These are phyloP conservation scores for Alternaria viburni DNA, from an alignment of 2,329 filamentous ascomycete species.

Conservation along the genomic window DNA sequence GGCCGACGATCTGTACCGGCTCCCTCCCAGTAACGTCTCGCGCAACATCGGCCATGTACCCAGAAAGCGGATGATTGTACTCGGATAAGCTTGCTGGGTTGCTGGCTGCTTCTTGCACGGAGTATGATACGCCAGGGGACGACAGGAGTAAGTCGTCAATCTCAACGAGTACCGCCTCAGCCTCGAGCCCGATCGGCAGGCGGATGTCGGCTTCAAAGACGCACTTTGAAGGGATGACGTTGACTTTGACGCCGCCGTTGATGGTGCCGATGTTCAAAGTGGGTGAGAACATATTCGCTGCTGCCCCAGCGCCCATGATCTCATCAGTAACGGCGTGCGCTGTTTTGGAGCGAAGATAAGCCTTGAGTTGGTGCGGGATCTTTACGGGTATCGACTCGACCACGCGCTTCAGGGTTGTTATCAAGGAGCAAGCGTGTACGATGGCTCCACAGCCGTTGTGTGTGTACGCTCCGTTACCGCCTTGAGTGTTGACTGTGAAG, in stretches of 20 bases:
- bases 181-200: constrained; percentile 48
- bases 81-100: neutral
- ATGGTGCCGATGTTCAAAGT: constrained; percentile 39
- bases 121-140: neutral
- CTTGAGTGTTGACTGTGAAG: neutral
- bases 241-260: constrained; percentile 52
- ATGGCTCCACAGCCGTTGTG: neutral
- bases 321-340: neutral
- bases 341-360: neutral
- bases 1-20: neutral
- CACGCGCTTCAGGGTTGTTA: neutral
- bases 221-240: constrained; percentile 51
- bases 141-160: neutral
- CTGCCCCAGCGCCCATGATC: neutral
- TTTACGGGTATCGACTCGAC: neutral
- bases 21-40: neutral
- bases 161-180: neutral
- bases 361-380: neutral
- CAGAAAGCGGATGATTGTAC: neutral
- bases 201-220: constrained; percentile 51
- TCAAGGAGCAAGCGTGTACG: neutral
- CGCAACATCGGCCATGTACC: neutral
- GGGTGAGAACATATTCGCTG: neutral
- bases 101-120: neutral
- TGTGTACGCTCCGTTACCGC: neutral